Evolutionary conservation across 1,139 yeast genomes (phyloP).

Genomic region (Hansenula lynferdii): DNA sequence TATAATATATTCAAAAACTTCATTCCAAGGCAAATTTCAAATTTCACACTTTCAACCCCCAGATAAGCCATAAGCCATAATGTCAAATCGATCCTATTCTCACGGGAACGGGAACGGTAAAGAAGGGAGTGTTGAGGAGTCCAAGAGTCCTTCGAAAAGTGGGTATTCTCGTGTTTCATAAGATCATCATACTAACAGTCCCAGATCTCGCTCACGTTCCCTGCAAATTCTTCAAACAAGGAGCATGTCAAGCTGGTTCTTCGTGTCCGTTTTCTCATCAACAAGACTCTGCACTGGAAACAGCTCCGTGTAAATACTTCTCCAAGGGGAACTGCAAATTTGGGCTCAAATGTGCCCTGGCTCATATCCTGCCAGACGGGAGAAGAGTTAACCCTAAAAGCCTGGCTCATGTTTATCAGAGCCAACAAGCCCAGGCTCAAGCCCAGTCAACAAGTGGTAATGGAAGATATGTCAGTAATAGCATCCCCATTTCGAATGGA

Average conservation of each 20-base stretch:
- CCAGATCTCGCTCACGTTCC: slow-evolving; percentile 82
- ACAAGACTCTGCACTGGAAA: slow-evolving; percentile 51
- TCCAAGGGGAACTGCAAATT: slow-evolving; percentile 94
- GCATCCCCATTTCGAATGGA: neutral
- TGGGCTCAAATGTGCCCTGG: slow-evolving; percentile 89
- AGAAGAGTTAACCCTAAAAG: slow-evolving; percentile 62
- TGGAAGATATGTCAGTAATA: neutral
- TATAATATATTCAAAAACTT: too few species aligned
- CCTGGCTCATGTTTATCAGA: slow-evolving; percentile 21
- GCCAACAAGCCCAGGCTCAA: slow-evolving; percentile 5
- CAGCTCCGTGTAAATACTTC: slow-evolving; percentile 86
- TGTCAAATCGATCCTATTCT: too few species aligned
- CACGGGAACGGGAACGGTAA: too few species aligned
- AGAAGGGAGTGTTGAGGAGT: too few species aligned
- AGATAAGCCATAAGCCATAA: too few species aligned
- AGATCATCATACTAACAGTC: neutral
- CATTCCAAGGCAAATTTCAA: too few species aligned
- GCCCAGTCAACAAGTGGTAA: neutral
- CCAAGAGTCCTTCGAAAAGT: slow-evolving; percentile 23
- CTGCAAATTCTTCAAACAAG: slow-evolving; percentile 87
- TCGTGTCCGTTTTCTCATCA: slow-evolving; percentile 92
- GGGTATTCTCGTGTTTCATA: slow-evolving; percentile 5
- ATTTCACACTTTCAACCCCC: too few species aligned
- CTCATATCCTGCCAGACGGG: slow-evolving; percentile 87
- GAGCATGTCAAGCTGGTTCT: slow-evolving; percentile 90